Base-by-base conservation (phyloP, 1,139 yeast genomes). In the Hansenula lynferdii region DNA sequence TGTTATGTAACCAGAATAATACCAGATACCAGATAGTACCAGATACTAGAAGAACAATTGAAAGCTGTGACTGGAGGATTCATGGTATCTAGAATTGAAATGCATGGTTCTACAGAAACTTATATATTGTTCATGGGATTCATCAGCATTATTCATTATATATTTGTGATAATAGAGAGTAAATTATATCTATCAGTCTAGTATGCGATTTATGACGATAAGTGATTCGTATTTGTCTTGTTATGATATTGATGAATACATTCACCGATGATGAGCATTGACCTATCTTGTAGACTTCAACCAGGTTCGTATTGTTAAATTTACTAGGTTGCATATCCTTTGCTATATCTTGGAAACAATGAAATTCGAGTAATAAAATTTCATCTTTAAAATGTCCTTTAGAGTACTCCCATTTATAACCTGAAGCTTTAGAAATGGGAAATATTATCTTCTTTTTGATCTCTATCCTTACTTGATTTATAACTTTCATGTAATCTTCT, bases 361-460 rank as follows among this genome's bases (percentile, higher is more conserved):
- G 44, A 24, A 43, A 50, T 19, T 44, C 44, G 11, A 50, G 30
- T 31, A 48, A 42, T 28, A 49, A 48, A 5, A 48, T 46, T 28
- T 42, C 34, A 29, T 45, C 44, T 38, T 46, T 48, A 34, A 44
- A 49, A 8, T 48, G 39, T 22, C 50, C 44, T 23, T 46, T 44
- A 18, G 44, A 34, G 32, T 50, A 50, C 5, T 39, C 49, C 54
- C 54, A 50, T 35, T 50, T 50, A 28, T 49, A 50, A 0, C 54
- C 54, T 6, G 53, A 45, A 4, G 46, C 42, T 19, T 38, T 39
- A 6, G 48, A 45, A 25, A 50, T 43, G 5, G 51, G 52, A 1
- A 37, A 34, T 8, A 50, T 38, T 3, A 50, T 32, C 20, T 44
- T 42, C 30, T 37, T 40, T 17, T 37, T 44, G n/a, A 50, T 46